Base-by-base conservation (phyloP, 2,329 filamentous ascomycete genomes). In the Aureobasidium musti region DNA sequence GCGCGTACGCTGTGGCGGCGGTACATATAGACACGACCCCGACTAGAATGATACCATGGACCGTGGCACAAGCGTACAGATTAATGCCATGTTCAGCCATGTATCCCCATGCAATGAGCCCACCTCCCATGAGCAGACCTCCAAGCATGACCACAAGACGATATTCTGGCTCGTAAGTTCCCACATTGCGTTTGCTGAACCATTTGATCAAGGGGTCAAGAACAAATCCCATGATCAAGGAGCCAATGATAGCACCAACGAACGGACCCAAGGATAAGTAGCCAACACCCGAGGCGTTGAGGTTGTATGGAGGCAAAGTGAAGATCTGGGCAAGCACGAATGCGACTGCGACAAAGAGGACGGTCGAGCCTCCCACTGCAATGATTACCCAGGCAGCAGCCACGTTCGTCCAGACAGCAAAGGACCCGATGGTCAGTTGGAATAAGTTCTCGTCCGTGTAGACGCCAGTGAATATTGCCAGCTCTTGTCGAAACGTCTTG, bases 161-260 rank as follows among this genome's bases (percentile, higher is more conserved):
- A 70, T 84, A 84, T 70, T 85, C 82, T 5, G 83, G 83, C 70
- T 85, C 82, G 72, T 84, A 85, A 56, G 83, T 75, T n/a, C 83
- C 82, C 23, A 74, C 75, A 71, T 84, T 85, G 68, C 76, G 79
- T 71, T 79, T 80, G 4, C 82, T 79, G 65, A 83, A 77, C 73
- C 76, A 81, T 47, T 73, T 75, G 63, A 77, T 77, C 3, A 79
- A 61, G 5, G 76, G 76, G 66, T 81, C 79, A 10, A 76, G 72
- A 11, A 75, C 71, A 1, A 71, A 69, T 2, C 75, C 75, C 0
- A 78, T 71, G 45, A 78, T 67, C 6, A 78, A 54, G n/a, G 73
- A 71, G 23, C 74, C 77, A 7, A 80, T 41, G 2, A 77, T 69
- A 26, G 77, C 77, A 14, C 79, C 80, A 6, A 79, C 72, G 43